Evolutionary conservation across 2,329 filamentous ascomycete species (phyloP).

Genomic region (Monosporascus sp.): DNA sequence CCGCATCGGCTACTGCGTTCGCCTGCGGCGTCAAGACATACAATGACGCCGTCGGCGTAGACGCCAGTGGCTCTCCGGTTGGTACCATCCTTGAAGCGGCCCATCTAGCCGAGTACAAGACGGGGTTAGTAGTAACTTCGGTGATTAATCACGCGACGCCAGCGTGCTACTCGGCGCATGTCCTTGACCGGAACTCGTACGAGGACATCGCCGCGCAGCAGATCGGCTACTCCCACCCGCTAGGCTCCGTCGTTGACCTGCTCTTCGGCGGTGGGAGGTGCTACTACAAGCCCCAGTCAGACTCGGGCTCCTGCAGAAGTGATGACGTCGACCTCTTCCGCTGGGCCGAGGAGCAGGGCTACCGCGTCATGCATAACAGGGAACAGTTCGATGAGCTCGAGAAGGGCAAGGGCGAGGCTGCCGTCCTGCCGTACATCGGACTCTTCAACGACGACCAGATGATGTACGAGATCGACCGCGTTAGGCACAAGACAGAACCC

Average conservation of each 20-base stretch:
- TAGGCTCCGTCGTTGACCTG: constrained; percentile 33
- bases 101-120: constrained; percentile 33
- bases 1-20: constrained; percentile 34
- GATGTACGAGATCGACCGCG: constrained; percentile 33
- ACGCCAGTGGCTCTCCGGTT: constrained; percentile 27
- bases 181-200: constrained; percentile 27
- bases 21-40: constrained; percentile 34
- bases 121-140: constrained; percentile 35
- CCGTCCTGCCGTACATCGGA: constrained; percentile 32
- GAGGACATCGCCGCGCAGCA: constrained; percentile 33
- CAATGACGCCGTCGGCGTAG: constrained; percentile 32
- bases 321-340: constrained; percentile 32
- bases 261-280: constrained; percentile 37
- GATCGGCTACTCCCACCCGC: constrained; percentile 33
- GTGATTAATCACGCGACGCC: constrained; percentile 34
- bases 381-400: constrained; percentile 27
- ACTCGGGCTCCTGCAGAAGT: constrained; percentile 30
- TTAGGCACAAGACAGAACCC: constrained; percentile 28
- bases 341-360: constrained; percentile 29
- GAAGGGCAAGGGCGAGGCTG: constrained; percentile 18
- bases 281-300: constrained; percentile 35
- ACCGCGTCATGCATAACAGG: constrained; percentile 32
- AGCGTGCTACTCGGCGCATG: constrained; percentile 30
- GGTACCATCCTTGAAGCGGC: constrained; percentile 36
- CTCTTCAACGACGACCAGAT: constrained; percentile 31